A percentile compares a stretch with the other conserved stretches of the same genome.
Conservation (phyloP, 208 protist genomes). For the Angomonas desouzai region DNA sequence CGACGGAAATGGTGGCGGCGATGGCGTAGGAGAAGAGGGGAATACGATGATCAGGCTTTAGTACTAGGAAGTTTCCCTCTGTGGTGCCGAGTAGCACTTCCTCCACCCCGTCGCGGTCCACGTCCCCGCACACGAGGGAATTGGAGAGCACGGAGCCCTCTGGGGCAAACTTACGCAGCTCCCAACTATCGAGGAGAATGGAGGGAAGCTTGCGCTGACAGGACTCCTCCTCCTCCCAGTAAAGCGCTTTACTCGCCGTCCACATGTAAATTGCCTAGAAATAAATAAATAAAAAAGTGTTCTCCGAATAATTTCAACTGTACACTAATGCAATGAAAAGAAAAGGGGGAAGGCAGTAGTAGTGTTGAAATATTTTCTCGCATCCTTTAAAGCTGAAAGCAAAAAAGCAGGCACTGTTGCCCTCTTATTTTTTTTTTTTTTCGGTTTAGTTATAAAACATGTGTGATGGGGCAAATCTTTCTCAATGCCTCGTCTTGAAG, state of each 20-base stretch:
- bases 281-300: too few relatives aligned
- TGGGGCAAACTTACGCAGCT: constrained; percentile 68
- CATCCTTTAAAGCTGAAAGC: too few relatives aligned
- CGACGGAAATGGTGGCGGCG: constrained; percentile 78
- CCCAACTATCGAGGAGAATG: constrained; percentile 79
- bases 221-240: neutral
- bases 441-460: too few relatives aligned
- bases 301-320: too few relatives aligned
- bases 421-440: neutral
- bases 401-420: neutral
- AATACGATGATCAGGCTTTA: constrained; percentile 63
- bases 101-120: constrained; percentile 76
- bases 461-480: too few relatives aligned
- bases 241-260: neutral
- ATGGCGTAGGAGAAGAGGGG: constrained; percentile 59
- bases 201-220: constrained; percentile 34
- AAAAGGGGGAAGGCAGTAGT: too few relatives aligned
- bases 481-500: constrained; percentile 6
- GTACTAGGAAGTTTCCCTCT: constrained; percentile 67
- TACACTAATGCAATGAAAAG: too few relatives aligned
- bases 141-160: constrained; percentile 84
- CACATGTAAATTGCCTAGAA: neutral
- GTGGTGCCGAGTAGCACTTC: constrained; percentile 85
- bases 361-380: too few relatives aligned
- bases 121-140: constrained; percentile 68